Base-by-base conservation (phyloP, 139 green algal genomes). In the Tetradesmus lagerheimii region DNA sequence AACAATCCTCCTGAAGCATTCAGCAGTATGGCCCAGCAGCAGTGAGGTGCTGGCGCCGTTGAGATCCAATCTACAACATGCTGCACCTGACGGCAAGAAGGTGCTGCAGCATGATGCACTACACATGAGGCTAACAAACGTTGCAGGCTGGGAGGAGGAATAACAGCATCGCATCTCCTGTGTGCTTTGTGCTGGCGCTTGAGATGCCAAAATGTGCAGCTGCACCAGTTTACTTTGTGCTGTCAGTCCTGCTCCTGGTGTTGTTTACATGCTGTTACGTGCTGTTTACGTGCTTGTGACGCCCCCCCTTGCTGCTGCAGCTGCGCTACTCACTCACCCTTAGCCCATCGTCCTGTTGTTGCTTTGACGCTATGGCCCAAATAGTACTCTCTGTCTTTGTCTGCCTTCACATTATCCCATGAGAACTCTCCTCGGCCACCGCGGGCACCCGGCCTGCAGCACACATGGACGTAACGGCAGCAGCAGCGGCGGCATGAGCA, bases 291-390 rank as follows among this genome's bases (percentile, higher is more conserved):
- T 20, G 53, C 47, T 6, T 20, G 20, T 71, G 57, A n/a, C 23
- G 1, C 2, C 25, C 1, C 20, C 5, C 57, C 57, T 71, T 71
- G 57, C 57, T 71, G 57, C 57, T 71, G 23, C 57, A 31, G 57
- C n/a, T n/a, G n/a, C 57, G 31, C 57, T 71, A 71, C 1, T 1
- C 1, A 8, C 45, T 45, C 15, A 88, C 92, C 93, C 89, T 97
- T 96, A 53, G 95, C 93, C 95, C 95, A 97, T 37, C 95, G 89
- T 0, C 95, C 96, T 35, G 93, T 93, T 4, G 93, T 50, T 0
- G 95, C 96, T 86, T 98, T 98, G 2, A 98, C 95, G 23, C 86
- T 94, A 83, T 97, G 95, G 0, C 96, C 96, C 8, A 98, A 81
- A 87, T 96, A 98, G 47, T 95, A 98, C 43, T 98, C 95, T 3